Evolutionary conservation across 1,284 basidiomycete species (phyloP), one percentile per base, ranked within the genome.

Genomic region (Vanrija sp.): DNA sequence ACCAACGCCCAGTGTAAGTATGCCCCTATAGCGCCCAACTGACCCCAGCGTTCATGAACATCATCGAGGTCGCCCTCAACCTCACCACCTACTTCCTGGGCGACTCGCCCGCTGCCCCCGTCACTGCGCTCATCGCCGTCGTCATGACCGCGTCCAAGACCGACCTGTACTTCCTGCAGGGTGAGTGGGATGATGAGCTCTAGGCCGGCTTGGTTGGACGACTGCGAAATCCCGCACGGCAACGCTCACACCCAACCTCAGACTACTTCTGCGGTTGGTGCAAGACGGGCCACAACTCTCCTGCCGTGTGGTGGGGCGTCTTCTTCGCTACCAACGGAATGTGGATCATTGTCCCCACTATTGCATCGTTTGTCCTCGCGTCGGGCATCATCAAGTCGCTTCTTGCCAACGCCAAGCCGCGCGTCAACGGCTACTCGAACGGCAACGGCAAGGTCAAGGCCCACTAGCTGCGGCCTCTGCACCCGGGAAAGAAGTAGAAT

Each of bases 81-180:
- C 49, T 90, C 45, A 64, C 71, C 52, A 94, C 92, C 74, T 73
- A 95, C 46, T 89, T 87, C 73, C 81, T 88, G 38, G 84, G 85
- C 0, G 49, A 57, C 65, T 73, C 85, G 55, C 73, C 64, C 4
- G 63, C 66, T 7, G 70, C 67, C 3, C 82, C 88, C 0, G 66
- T 95, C 39, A 70, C 93, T 48, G 93, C 89, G 0, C 87, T 94
- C 66, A 79, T 83, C 14, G 80, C 83, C 0, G 85, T 82, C 1
- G 72, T 82, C 12, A 86, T 92, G 85, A 95, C 91, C 0, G 76
- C 91, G 25, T 83, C 84, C 57, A 94, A 94, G 80, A 95, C 91
- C 1, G 72, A 85, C 6, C 80, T 94, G n/a, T 95, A 93, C 74
- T 84, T 83, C 80, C 70, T 81, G 7, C 85, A 89, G 68, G 89